phyloP scores from a whole-genome alignment of 805 yeast species.

The Teunomyces panamensis region DNA sequence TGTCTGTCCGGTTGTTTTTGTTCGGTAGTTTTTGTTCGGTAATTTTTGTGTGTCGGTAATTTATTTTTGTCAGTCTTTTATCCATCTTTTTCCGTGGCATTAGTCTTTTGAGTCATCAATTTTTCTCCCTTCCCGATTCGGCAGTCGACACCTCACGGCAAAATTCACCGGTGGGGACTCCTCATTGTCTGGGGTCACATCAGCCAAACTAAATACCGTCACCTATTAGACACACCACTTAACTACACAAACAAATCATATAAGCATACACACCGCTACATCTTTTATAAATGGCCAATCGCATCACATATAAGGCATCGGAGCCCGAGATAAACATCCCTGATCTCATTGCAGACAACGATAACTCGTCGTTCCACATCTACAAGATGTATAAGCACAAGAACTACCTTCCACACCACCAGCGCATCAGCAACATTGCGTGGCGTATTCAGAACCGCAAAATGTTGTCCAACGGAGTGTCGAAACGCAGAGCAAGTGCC shows the following conservation, averaged over 20 bases:
- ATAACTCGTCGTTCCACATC: constrained; percentile 35
- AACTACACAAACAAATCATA: neutral
- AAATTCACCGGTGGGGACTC: constrained; percentile 3
- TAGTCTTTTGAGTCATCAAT: neutral
- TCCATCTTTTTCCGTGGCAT: too few species aligned
- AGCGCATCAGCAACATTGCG: constrained; percentile 41
- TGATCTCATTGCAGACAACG: constrained; percentile 28
- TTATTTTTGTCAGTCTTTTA: too few species aligned
- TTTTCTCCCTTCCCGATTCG: neutral
- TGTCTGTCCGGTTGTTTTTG: too few species aligned
- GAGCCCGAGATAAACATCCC: constrained; percentile 6
- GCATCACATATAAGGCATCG: constrained; percentile 9
- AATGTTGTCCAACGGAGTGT: constrained; percentile 10
- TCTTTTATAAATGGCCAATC: neutral
- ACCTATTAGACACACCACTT: neutral
- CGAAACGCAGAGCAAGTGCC: neutral
- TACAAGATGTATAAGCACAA: constrained; percentile 42
- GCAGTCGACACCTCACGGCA: constrained; percentile 1
- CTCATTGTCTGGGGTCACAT: constrained; percentile 4
- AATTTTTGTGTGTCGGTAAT: too few species aligned
- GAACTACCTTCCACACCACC: constrained; percentile 39
- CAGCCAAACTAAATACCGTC: neutral
- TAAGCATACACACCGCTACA: neutral
- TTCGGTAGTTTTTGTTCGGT: too few species aligned
- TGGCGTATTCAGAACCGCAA: constrained; percentile 45